These are phyloP conservation scores for Dacryopinax primogenitus DNA, from an alignment of 768 basidiomycete genomes.

Conservation along the genomic window DNA sequence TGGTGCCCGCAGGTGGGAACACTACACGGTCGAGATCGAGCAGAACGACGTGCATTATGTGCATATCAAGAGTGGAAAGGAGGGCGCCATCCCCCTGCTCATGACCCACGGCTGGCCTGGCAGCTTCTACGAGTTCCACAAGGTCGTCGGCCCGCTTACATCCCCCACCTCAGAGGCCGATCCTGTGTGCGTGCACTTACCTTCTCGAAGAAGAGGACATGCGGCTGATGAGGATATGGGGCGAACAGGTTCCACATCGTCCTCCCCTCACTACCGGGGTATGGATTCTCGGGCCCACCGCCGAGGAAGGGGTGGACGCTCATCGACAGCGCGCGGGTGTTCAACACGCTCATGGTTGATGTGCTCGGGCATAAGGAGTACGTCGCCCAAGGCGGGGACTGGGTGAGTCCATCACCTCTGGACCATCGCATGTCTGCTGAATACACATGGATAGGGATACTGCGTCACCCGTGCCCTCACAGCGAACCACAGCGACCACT, in stretches of 20 bases:
- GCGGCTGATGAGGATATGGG: not conserved
- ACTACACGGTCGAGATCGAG: constrained; percentile 10
- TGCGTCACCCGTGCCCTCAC: not conserved
- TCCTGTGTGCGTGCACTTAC: no score
- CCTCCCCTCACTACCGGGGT: constrained; percentile 27
- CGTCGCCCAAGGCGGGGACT: constrained; percentile 17
- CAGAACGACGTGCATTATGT: constrained; percentile 12
- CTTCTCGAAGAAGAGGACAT: no score
- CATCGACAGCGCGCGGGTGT: constrained; percentile 13
- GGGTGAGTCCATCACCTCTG: constrained; percentile 9
- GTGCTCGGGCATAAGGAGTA: constrained; percentile 16
- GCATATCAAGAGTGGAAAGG: constrained; percentile 6
- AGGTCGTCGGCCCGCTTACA: constrained; percentile 16
- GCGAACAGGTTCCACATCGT: constrained; percentile 25
- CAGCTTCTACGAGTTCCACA: constrained; percentile 21
- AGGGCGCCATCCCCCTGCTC: constrained; percentile 11
- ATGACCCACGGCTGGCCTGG: constrained; percentile 14
- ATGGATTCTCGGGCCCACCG: constrained; percentile 26
- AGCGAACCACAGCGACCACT: not conserved
- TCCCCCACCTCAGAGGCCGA: no score
- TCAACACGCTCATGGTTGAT: constrained; percentile 15
- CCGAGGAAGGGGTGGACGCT: constrained; percentile 16
- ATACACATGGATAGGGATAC: not conserved
- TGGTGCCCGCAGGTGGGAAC: constrained; percentile 10
- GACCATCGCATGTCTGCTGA: not conserved